These are phyloP conservation scores for Candida incommunis DNA, from an alignment of 805 yeast species.

Conservation along the genomic window DNA sequence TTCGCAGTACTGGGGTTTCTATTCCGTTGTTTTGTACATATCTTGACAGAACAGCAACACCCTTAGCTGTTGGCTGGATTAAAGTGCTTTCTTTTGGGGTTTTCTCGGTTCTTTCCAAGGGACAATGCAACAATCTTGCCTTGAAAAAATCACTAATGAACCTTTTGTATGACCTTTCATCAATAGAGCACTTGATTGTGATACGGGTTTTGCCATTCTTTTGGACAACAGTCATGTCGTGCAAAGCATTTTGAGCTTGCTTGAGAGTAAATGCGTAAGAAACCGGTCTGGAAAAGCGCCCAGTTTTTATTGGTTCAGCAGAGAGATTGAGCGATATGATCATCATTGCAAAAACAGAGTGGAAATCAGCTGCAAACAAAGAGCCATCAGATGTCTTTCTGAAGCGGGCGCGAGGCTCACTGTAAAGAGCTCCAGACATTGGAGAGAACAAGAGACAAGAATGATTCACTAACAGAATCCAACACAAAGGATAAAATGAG, in stretches of 20 bases:
- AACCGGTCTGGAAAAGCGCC: background rate
- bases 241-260: background rate
- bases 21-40: background rate
- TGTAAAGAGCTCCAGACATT: background rate
- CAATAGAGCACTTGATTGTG: background rate
- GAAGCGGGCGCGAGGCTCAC: background rate
- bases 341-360: background rate
- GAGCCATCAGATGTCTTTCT: background rate
- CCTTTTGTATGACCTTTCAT: background rate
- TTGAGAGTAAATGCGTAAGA: background rate
- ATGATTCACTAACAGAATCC: too few species aligned
- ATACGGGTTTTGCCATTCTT: background rate
- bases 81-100: background rate
- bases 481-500: too few species aligned
- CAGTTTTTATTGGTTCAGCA: background rate
- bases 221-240: background rate
- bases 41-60: background rate
- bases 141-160: background rate
- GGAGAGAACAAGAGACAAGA: too few species aligned
- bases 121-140: background rate
- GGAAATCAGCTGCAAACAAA: background rate
- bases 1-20: background rate
- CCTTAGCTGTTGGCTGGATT: background rate
- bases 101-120: background rate
- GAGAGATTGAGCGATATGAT: background rate